Evolutionary conservation across 768 basidiomycete genomes (phyloP), one percentile per base, ranked within the genome.

Genomic region (Postia placenta): DNA sequence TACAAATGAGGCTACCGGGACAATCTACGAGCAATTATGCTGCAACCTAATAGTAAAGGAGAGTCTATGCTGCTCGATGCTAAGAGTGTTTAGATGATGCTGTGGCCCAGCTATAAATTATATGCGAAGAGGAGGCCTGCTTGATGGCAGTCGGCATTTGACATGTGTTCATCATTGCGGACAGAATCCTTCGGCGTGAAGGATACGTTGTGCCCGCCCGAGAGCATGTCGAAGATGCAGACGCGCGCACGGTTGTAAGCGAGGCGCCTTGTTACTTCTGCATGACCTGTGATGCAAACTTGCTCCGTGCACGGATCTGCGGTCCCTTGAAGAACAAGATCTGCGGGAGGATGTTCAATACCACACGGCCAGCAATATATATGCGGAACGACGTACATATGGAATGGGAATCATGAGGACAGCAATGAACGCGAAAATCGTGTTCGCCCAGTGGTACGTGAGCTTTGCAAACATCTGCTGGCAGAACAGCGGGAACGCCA

Each of bases 401-500:
- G 74, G 75, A 12, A 75, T 70, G 9, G 72, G 65, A 9, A 69
- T 66, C 60, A 81, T 69, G n/a, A 71, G 23, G 7, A 67, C 54
- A 0, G 70, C 74, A 11, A 80, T 57, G 40, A 62, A 49, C 0
- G 58, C 72, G 50, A 72, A 73, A 5, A 75, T 54, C 14, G 69
- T 70, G 53, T 67, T 67, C n/a, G 66, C 75, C 73, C 78, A 79
- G 37, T 69, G 69, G 38, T 75, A 74, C 27, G 74, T 75, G 45
- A 81, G 60, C 1, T 59, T 40, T 12, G 63, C 58, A 55, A 73
- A 79, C 72, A 80, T 70, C 52, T 65, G 66, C 15, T 62, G 50
- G 2, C 73, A 73, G 61, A 80, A 75, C 6, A 81, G 65, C 2
- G 78, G 72, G 65, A 81, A 79, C 11, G 67, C 62, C 51, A 67